Evolutionary conservation across 2,329 filamentous ascomycete genomes (phyloP), one percentile per base, ranked within the genome.

Genomic region (Zymoseptoria brevis): DNA sequence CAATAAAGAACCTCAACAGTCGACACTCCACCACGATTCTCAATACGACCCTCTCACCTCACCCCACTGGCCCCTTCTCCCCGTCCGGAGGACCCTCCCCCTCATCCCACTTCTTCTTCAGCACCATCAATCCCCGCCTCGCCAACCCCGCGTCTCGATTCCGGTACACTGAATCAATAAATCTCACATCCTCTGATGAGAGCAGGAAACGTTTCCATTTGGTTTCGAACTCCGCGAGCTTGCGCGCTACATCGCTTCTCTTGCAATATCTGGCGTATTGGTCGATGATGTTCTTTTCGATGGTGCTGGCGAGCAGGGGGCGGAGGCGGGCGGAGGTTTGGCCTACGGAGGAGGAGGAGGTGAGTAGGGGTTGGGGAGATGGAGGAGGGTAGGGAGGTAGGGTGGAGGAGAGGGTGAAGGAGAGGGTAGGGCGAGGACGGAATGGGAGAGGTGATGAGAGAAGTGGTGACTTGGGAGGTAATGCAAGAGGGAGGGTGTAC

Each of bases 141-240:
- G 72, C 72, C 35, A 66, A 11, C 2, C 66, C 69, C 9, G 71
- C 67, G 63, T 73, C 72, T 8, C 72, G 68, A 71, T 73, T 74
- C 8, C 73, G 69, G 64, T 74, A 74, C 45, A 75, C 71, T 6
- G 66, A 70, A 56, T 74, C 72, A 54, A 68, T 65, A 22, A 64
- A 57, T n/a, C 67, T 54, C 54, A 69, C 68, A 49, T 69, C 67
- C 24, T 53, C 29, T 13, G 67, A 66, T 9, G 61, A 64, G 9
- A 64, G 26, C 22, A 68, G 24, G 56, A 63, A 68, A 6, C 67
- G 62, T 53, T 63, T 64, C 22, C 59, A 56, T 8, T 54, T 55
- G 19, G 52, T 52, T n/a, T 62, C 29, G 53, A 68, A 73, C 16
- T 58, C 49, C 2, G 60, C 62, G 35, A 71, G 72, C 1, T 41